Percentiles rank a stretch among this genome's conserved stretches.
Conservation (phyloP, 176 grass and related monocot species). For the Themeda triandra region DNA sequence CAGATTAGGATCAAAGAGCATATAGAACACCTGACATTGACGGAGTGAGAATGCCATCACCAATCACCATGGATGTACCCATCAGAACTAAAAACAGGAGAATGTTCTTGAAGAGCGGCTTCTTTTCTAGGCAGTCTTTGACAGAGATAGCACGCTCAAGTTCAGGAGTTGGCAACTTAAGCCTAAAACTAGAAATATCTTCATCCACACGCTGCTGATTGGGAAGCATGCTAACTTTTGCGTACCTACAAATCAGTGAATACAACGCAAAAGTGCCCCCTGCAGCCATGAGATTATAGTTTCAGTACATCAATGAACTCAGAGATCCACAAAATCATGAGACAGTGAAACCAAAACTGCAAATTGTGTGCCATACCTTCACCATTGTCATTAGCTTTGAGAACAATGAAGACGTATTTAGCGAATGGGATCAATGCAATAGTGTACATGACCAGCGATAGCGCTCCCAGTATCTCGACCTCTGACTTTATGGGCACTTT, state of each 20-base stretch:
- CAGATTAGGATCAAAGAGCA: slow-evolving; percentile 5
- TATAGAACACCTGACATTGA: slow-evolving; percentile 86
- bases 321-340: neutral
- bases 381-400: slow-evolving; percentile 93
- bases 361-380: slow-evolving; percentile 58
- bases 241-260: slow-evolving; percentile 93
- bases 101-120: slow-evolving; percentile 59
- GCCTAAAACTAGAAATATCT: slow-evolving; percentile 86
- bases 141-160: slow-evolving; percentile 76
- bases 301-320: neutral
- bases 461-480: slow-evolving; percentile 77
- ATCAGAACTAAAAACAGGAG: slow-evolving; percentile 92
- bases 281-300: slow-evolving; percentile 19
- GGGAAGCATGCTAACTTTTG: slow-evolving; percentile 83
- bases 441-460: slow-evolving; percentile 94
- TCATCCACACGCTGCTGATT: slow-evolving; percentile 92
- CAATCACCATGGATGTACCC: slow-evolving; percentile 97
- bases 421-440: slow-evolving; percentile 84
- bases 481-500: slow-evolving; percentile 95
- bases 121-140: slow-evolving; percentile 89
- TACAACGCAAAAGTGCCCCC: slow-evolving; percentile 94
- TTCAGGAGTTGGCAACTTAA: slow-evolving; percentile 91
- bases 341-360: neutral
- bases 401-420: slow-evolving; percentile 89
- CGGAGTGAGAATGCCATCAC: slow-evolving; percentile 98